Evolutionary conservation across 2,329 filamentous ascomycete species (phyloP).

Genomic region (Fusarium continuum): DNA sequence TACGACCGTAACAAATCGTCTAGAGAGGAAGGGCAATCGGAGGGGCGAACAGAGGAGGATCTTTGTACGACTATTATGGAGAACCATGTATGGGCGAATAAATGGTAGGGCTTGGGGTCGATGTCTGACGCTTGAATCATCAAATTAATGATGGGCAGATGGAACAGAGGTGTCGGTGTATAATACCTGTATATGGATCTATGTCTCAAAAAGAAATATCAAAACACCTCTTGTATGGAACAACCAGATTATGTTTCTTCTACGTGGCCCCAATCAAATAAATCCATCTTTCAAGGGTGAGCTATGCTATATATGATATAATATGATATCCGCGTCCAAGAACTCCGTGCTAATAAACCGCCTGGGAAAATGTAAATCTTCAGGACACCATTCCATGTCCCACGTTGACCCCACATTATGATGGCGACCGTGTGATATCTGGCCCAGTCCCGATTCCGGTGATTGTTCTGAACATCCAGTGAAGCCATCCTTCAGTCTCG

Average conservation of each 20-base stretch:
- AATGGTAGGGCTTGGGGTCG: slow-evolving; percentile 31
- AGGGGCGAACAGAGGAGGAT: neutral
- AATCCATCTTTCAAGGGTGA: neutral
- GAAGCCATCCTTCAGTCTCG: slow-evolving; percentile 70
- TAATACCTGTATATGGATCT: slow-evolving; percentile 41
- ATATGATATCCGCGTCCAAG: slow-evolving; percentile 12
- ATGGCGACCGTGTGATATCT: slow-evolving; percentile 56
- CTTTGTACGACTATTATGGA: slow-evolving; percentile 32
- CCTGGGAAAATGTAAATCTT: neutral
- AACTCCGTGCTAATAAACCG: slow-evolving; percentile 29
- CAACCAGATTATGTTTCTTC: slow-evolving; percentile 27
- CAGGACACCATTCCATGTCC: slow-evolving; percentile 3
- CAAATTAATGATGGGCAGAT: slow-evolving; percentile 22
- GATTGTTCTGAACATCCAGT: slow-evolving; percentile 70
- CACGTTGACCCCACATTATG: slow-evolving; percentile 20
- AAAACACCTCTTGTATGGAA: slow-evolving; percentile 22
- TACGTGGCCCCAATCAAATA: slow-evolving; percentile 8
- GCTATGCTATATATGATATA: slow-evolving; percentile 4
- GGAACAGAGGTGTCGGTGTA: slow-evolving; percentile 35
- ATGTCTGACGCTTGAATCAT: slow-evolving; percentile 30
- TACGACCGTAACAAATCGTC: neutral
- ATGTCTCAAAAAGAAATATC: slow-evolving; percentile 32
- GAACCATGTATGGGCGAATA: slow-evolving; percentile 17
- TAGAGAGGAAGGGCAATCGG: neutral
- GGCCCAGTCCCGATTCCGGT: slow-evolving; percentile 69